Percentiles rank a stretch among this genome's conserved stretches.
These are phyloP conservation scores for Ceriops tagal DNA, from an alignment of 345 rosid species.

Conservation along the genomic window DNA sequence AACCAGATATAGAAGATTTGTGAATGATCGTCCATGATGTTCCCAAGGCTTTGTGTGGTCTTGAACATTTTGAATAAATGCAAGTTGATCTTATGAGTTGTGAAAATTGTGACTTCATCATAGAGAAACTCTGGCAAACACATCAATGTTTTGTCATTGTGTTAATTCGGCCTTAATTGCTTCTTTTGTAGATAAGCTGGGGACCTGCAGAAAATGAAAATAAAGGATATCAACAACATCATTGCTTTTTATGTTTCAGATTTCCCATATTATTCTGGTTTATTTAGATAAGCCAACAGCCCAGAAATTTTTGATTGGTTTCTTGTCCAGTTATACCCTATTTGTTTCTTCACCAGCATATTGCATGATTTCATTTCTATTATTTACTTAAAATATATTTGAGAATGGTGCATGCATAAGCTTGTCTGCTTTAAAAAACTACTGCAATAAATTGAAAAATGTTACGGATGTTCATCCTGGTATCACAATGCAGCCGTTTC, in stretches of 20 bases:
- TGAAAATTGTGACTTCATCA: too few relatives aligned
- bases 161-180: too few relatives aligned
- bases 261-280: neutral
- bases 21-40: neutral
- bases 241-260: neutral
- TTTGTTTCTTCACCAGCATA: neutral
- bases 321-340: neutral
- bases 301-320: neutral
- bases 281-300: conserved; percentile 1
- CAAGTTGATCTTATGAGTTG: too few relatives aligned
- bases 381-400: neutral
- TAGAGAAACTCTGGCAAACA: too few relatives aligned
- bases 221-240: neutral
- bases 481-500: conserved; percentile 71
- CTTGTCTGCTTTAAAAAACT: conserved; percentile 5
- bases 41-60: neutral
- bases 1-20: neutral
- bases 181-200: too few relatives aligned
- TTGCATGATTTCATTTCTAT: neutral
- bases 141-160: too few relatives aligned
- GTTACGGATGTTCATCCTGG: conserved; percentile 14
- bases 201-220: neutral
- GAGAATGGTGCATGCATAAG: conserved; percentile 13
- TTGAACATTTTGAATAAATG: neutral
- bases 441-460: neutral